Base-by-base conservation (phyloP, 305 asterid species). In the Solanum hybrid region DNA sequence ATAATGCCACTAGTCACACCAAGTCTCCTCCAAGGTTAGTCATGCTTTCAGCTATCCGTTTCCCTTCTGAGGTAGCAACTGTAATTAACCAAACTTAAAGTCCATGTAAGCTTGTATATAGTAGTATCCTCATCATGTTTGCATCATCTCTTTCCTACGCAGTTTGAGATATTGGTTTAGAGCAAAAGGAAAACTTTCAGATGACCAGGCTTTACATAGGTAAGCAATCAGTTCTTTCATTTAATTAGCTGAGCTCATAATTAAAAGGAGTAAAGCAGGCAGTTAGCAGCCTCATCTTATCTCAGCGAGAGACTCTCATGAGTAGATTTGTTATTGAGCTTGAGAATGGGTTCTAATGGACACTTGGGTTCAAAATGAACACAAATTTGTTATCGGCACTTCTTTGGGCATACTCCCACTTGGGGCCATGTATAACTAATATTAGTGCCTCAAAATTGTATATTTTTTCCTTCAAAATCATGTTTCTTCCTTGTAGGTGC, bases 111-210 rank as follows among this genome's bases (percentile, higher is more conserved):
- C 86, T 42, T 66, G 60, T 40, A 24, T 87, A 22, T 77, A n/a
- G 24, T 66, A 31, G 42, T 85, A 56, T 85, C 38, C 46, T 80
- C 7, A 66, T 26, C 32, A 35, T 76, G 69, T 46, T 88, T 89
- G 76, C 35, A 37, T 14, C 85, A 24, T 86, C 46, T 89, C 79
- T 29, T 40, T 36, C 71, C 40, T 56, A n/a, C 93, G 91, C 99
- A 98, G 99, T 92, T 93, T 98, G 91, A 95, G 91, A 89, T 98
- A 94, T 94, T 98, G 99, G 99, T 97, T 97, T 90, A 97, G 99
- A 94, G 98, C 99, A 51, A 94, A 91, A 93, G 99, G 97, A 90
- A 95, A 92, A 91, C 99, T 98, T 89, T 94, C 99, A 90, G 99
- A 98, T 92, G 99, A 98, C 90, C 98, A 94, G 93, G 98, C 95